These are phyloP conservation scores for Solanum acaule DNA, from an alignment of 257 asterid genomes.

Conservation along the genomic window DNA sequence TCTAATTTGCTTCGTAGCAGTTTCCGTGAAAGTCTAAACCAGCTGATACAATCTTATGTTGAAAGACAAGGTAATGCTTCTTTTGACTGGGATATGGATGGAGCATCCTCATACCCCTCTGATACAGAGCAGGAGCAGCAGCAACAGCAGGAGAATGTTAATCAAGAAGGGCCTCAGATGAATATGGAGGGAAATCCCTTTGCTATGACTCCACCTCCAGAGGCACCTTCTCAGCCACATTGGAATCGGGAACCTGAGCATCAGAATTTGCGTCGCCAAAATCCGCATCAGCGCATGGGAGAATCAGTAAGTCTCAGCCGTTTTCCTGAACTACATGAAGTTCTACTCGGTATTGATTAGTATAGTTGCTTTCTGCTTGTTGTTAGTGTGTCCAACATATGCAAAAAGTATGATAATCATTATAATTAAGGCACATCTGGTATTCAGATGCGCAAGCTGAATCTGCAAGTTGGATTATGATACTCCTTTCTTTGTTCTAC, in stretches of 20 bases:
- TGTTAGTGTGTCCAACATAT: not conserved
- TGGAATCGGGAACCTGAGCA: conserved; percentile 42
- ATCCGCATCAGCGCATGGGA: conserved; percentile 22
- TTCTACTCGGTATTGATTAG: not conserved
- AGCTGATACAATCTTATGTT: conserved; percentile 52
- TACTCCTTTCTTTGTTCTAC: not conserved
- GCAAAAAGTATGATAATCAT: not conserved
- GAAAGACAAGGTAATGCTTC: conserved; percentile 62
- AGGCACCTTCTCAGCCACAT: conserved; percentile 21
- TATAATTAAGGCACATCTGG: not conserved
- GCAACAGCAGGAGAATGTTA: conserved; percentile 27
- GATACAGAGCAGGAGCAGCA: conserved; percentile 39
- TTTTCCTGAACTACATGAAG: not conserved
- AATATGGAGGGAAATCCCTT: conserved; percentile 25
- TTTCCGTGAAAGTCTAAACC: conserved; percentile 66
- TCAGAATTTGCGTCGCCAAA: conserved; percentile 30
- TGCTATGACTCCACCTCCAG: conserved; percentile 24
- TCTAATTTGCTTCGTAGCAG: conserved; percentile 77
- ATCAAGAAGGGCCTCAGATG: conserved; percentile 17
- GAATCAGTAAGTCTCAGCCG: not conserved
- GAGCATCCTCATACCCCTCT: conserved; percentile 34
- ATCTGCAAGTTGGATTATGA: not conserved
- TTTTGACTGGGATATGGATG: conserved; percentile 51
- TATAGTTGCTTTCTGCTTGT: not conserved
- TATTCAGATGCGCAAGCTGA: not conserved